These are phyloP conservation scores for Botrytis aclada DNA, from an alignment of 2,329 filamentous ascomycete species.

Conservation along the genomic window DNA sequence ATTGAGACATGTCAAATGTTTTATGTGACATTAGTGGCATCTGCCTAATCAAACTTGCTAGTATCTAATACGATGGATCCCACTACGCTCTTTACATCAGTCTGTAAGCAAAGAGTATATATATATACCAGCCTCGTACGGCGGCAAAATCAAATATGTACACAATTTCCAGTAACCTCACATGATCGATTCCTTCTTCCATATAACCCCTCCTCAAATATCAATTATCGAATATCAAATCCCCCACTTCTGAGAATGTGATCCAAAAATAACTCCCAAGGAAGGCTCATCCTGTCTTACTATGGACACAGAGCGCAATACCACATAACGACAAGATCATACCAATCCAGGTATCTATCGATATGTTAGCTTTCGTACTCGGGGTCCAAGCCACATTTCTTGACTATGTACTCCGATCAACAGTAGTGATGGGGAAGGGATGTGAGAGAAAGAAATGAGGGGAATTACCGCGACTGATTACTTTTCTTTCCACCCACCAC, in stretches of 20 bases:
- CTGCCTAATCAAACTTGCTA: background rate
- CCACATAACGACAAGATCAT: constrained; percentile 76
- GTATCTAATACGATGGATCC: background rate
- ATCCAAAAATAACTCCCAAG: constrained; percentile 8
- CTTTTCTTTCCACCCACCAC: constrained; percentile 91
- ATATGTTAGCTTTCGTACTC: background rate
- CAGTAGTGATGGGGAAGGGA: background rate
- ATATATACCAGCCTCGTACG: background rate
- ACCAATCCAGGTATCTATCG: constrained; percentile 73
- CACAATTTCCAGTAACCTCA: background rate
- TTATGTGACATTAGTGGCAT: background rate
- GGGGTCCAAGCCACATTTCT: background rate
- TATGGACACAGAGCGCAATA: constrained; percentile 80
- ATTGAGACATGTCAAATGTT: background rate
- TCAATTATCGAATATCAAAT: background rate
- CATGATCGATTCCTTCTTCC: background rate
- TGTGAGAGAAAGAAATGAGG: background rate
- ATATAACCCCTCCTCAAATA: background rate
- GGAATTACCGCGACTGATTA: constrained; percentile 71
- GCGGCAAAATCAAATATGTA: background rate
- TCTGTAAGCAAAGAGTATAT: background rate
- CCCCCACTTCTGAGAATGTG: background rate
- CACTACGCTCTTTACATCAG: background rate
- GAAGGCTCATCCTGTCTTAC: constrained; percentile 43
- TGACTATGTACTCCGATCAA: background rate